These are phyloP conservation scores for Leccinum uliginosum DNA, from an alignment of 768 basidiomycete genomes.

Conservation along the genomic window DNA sequence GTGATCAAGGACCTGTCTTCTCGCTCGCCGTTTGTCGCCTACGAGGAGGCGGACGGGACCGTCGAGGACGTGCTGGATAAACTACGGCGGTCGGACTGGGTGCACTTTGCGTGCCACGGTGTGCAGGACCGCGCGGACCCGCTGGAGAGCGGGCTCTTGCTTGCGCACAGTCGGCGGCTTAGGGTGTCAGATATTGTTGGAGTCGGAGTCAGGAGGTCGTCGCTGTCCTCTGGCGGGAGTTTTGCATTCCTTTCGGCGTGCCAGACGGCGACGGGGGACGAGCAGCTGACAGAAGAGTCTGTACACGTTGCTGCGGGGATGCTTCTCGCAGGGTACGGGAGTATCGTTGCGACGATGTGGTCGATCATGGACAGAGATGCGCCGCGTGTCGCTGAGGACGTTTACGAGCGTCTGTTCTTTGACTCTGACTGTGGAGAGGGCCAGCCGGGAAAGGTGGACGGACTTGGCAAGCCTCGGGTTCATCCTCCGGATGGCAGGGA, in stretches of 20 bases:
- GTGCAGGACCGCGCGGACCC: slow-evolving; percentile 16
- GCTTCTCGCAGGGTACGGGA: neutral
- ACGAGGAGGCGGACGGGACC: neutral
- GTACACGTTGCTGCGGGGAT: neutral
- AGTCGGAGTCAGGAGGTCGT: neutral
- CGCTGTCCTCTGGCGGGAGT: slow-evolving; percentile 11
- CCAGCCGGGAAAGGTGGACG: neutral
- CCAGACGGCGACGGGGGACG: neutral
- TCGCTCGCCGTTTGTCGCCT: neutral
- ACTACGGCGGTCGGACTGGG: slow-evolving; percentile 2
- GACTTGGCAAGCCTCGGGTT: neutral
- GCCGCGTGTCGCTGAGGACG: neutral
- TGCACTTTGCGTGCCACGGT: slow-evolving; percentile 33
- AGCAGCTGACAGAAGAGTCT: neutral
- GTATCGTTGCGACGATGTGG: neutral
- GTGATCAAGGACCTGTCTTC: slow-evolving; percentile 5
- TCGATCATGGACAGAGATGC: slow-evolving; percentile 1
- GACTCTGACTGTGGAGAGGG: neutral
- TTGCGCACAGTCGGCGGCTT: neutral
- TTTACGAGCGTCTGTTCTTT: neutral
- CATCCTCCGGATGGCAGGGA: neutral
- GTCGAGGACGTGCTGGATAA: neutral
- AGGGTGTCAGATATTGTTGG: neutral
- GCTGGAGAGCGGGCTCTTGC: slow-evolving; percentile 16
- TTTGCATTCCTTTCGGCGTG: slow-evolving; percentile 24